These are phyloP conservation scores for Apiotrichum sp. DNA, from an alignment of 1,284 basidiomycete genomes.

Conservation along the genomic window DNA sequence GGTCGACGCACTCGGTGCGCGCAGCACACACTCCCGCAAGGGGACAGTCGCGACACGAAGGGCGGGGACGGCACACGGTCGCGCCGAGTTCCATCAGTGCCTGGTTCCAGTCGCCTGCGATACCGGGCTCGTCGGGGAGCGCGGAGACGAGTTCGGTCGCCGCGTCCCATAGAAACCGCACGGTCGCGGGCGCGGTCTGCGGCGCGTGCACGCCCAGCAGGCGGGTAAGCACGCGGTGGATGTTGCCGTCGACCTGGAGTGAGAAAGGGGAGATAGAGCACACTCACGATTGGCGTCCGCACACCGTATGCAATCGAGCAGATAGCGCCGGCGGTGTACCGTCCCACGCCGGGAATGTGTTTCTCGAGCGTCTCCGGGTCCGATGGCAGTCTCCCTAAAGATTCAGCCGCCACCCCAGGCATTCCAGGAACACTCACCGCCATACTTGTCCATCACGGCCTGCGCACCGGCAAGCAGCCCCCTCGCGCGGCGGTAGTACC, in stretches of 20 bases:
- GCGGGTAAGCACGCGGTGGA: slow-evolving; percentile 73
- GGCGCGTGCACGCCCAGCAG: slow-evolving; percentile 73
- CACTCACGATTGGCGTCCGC: slow-evolving; percentile 69
- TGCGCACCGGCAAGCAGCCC: slow-evolving; percentile 71
- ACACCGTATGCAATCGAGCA: slow-evolving; percentile 84
- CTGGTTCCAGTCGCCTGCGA: slow-evolving; percentile 78
- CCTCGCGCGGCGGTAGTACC: slow-evolving; percentile 83
- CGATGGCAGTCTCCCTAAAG: slow-evolving; percentile 58
- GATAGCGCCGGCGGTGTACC: slow-evolving; percentile 78
- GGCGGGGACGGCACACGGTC: slow-evolving; percentile 80
- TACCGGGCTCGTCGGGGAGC: slow-evolving; percentile 24
- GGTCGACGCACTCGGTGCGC: slow-evolving; percentile 45
- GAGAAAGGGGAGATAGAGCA: not conserved
- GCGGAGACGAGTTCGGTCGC: slow-evolving; percentile 63
- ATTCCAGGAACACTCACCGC: slow-evolving; percentile 20
- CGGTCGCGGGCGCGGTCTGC: slow-evolving; percentile 68
- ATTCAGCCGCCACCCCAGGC: not conserved
- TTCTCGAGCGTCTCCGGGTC: slow-evolving; percentile 75
- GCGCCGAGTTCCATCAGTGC: slow-evolving; percentile 61
- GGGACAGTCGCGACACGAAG: slow-evolving; percentile 67
- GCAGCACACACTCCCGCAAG: slow-evolving; percentile 63
- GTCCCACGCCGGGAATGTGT: slow-evolving; percentile 80
- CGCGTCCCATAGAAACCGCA: slow-evolving; percentile 74
- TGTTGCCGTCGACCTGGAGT: slow-evolving; percentile 79
- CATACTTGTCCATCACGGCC: slow-evolving; percentile 59